These are phyloP conservation scores for Phytophthora boehmeriae DNA, from an alignment of 352 stramenopile species.

Conservation along the genomic window DNA sequence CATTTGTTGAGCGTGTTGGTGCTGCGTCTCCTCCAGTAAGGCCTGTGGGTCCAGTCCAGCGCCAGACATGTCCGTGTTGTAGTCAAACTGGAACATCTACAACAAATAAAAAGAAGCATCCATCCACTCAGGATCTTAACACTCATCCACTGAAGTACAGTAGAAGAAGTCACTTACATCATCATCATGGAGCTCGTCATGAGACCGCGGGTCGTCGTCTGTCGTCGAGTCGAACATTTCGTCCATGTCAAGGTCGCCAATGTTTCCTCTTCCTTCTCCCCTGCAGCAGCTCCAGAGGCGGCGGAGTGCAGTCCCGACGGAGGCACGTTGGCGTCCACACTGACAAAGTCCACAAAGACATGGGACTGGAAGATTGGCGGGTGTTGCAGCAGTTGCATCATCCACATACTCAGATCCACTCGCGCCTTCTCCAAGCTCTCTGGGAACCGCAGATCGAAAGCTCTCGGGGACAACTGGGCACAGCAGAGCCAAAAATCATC, in stretches of 20 bases:
- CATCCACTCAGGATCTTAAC: conserved; percentile 1
- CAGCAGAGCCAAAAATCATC: conserved; percentile 70
- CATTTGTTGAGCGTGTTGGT: conserved; percentile 48
- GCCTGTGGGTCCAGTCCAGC: conserved; percentile 45
- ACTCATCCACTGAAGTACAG: not conserved
- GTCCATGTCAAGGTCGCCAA: conserved; percentile 84
- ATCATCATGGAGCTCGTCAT: conserved; percentile 59
- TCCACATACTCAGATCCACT: conserved; percentile 79
- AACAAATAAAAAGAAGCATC: conserved; percentile 9
- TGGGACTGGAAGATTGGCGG: conserved; percentile 83
- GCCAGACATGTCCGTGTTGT: conserved; percentile 62
- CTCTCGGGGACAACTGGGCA: conserved; percentile 63
- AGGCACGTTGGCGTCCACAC: conserved; percentile 74
- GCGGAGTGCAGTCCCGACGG: conserved; percentile 52
- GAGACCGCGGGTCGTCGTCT: conserved; percentile 58
- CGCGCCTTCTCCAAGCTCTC: conserved; percentile 77
- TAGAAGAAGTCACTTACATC: conserved; percentile 34
- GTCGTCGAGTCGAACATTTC: conserved; percentile 80
- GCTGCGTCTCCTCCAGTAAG: conserved; percentile 54
- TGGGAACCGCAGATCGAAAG: conserved; percentile 66
- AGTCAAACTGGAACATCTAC: conserved; percentile 81
- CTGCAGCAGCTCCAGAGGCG: conserved; percentile 15
- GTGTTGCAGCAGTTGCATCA: conserved; percentile 83
- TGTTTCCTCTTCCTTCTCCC: conserved; percentile 47
- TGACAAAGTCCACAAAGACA: conserved; percentile 85